These are phyloP conservation scores for Trametes cubensis DNA, from an alignment of 768 basidiomycete species.

Conservation along the genomic window DNA sequence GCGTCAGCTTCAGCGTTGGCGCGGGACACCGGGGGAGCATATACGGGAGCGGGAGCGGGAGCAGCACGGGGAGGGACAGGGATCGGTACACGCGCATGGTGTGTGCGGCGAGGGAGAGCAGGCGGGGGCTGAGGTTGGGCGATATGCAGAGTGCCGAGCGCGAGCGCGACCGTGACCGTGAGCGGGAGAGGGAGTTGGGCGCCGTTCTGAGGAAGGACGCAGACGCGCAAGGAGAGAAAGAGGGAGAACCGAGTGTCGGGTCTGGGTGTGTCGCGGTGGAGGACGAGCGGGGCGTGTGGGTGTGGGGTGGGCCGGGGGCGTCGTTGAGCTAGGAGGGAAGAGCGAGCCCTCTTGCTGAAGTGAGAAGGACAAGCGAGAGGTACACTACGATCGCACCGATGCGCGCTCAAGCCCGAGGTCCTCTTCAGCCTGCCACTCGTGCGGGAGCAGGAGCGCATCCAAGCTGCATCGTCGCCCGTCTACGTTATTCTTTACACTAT, in stretches of 20 bases:
- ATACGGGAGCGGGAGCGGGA: neutral
- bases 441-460: too few relatives aligned
- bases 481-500: constrained; percentile 8
- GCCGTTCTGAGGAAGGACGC: neutral
- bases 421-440: too few relatives aligned
- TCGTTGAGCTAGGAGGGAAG: neutral
- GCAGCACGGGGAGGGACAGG: neutral
- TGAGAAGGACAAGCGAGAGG: too few relatives aligned
- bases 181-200: too few relatives aligned
- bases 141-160: neutral
- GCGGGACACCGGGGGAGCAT: neutral
- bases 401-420: too few relatives aligned
- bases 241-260: neutral
- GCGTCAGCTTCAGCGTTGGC: neutral
- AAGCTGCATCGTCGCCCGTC: too few relatives aligned
- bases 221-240: neutral
- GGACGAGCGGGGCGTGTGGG: constrained; percentile 13
- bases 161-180: too few relatives aligned
- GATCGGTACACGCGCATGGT: constrained; percentile 12
- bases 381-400: too few relatives aligned
- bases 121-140: neutral
- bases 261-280: neutral
- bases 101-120: constrained; percentile 2
- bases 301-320: constrained; percentile 10
- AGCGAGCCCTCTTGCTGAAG: too few relatives aligned